Conservation (phyloP, 2,329 filamentous ascomycete genomes). For the Paecilomyces niveus region DNA sequence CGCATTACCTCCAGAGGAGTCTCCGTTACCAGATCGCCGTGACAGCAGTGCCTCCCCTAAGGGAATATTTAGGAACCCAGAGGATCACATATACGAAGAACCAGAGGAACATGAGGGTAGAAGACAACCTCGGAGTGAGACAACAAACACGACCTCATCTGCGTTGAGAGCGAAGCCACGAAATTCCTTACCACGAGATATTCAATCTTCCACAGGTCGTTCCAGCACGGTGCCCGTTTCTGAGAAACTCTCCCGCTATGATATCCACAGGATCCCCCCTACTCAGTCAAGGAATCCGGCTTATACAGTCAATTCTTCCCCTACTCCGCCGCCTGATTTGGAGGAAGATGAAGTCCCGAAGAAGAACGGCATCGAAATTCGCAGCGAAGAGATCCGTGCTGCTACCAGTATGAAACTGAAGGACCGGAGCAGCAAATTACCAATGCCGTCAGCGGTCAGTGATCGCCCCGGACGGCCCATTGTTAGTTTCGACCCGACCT, state of each 20-base stretch:
- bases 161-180: constrained; percentile 54
- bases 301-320: constrained; percentile 63
- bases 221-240: constrained; percentile 25
- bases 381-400: constrained; percentile 78
- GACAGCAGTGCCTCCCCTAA: constrained; percentile 34
- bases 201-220: constrained; percentile 36
- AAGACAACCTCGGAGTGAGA: constrained; percentile 15
- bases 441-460: constrained; percentile 84
- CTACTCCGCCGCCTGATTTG: constrained; percentile 15
- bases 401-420: constrained; percentile 85
- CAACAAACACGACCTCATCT: constrained; percentile 27
- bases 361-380: constrained; percentile 75
- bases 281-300: constrained; percentile 73
- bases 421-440: constrained; percentile 79
- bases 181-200: constrained; percentile 51
- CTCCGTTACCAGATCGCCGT: neutral
- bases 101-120: constrained; percentile 47
- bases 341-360: constrained; percentile 46
- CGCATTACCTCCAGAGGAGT: constrained; percentile 21
- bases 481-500: constrained; percentile 89
- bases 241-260: constrained; percentile 48
- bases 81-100: constrained; percentile 75
- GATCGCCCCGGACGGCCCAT: constrained; percentile 86
- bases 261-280: constrained; percentile 79
- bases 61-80: constrained; percentile 51